Evolutionary conservation across 305 asterid genomes (phyloP), one percentile per base, ranked within the genome.

Genomic region (Fraxinus greggii): DNA sequence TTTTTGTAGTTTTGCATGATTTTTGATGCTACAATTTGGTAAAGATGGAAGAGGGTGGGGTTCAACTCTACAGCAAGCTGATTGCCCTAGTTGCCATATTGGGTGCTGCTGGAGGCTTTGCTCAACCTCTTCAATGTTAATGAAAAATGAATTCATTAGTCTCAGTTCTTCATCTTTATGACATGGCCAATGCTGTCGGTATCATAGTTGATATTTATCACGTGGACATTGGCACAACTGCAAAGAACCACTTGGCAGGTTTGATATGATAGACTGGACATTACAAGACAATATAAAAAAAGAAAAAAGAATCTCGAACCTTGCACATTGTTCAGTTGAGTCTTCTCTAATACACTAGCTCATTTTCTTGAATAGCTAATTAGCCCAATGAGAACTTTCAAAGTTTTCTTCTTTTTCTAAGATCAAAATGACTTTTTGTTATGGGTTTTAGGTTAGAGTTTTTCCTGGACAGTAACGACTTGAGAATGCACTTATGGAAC

Each of bases 91-190:
- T 95, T 32, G 99, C 98, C 1, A 92, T 95, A 59, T 75, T 95
- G 75, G 99, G 98, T 29, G 99, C 98, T 13, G 95, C 99, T 36
- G 98, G 99, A 79, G 98, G 99, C 24, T 93, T 95, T 2, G 99
- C 98, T 10, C 98, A 95, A 56, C 97, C 99, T 4, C 91, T 95
- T 87, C 98, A 3, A 83, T 95, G 97, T 88, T 92, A 19, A 95
- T 95, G 99, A 35, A 95, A 95, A 84, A 95, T 91, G 94, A 95
- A 93, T 48, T 97, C 97, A 29, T 82, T 92, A 80, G 98, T 35
- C 40, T 35, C 40, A 35, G 40, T 35, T 35, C 40, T 35, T 35
- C 40, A 35, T 35, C 40, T 35, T 12, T 95, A 93, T 77, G 99
- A 95, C 82, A 97, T 95, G 63, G 98, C 92, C 35, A 93, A 95